Conservation (phyloP, 768 basidiomycete genomes). For the Pleurotus eryngii region DNA sequence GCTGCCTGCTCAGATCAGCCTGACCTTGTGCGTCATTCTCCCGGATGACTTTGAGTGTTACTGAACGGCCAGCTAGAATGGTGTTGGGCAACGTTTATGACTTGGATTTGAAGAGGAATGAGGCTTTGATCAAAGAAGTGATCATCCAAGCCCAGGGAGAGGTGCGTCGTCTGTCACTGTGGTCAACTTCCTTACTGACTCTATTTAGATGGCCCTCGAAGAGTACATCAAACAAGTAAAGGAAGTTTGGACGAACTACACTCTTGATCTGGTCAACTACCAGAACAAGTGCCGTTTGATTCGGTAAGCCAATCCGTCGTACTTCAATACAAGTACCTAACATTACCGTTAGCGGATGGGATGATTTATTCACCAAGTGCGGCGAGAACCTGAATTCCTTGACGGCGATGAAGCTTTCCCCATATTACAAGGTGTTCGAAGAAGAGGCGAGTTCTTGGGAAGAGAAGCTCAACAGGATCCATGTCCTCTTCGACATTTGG, state of each 20-base stretch:
- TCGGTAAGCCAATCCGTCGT: conserved; percentile 39
- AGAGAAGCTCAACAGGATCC: conserved; percentile 93
- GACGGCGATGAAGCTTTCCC: conserved; percentile 95
- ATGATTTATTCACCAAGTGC: conserved; percentile 95
- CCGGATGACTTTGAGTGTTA: neutral
- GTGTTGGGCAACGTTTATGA: conserved; percentile 97
- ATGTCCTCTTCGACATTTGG: conserved; percentile 98
- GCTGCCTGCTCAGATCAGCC: conserved; percentile 69
- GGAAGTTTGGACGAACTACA: conserved; percentile 95
- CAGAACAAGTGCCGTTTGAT: conserved; percentile 98
- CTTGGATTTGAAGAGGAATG: conserved; percentile 92
- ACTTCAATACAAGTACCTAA: neutral
- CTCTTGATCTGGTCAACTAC: conserved; percentile 94
- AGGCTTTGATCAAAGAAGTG: conserved; percentile 86
- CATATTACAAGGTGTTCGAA: conserved; percentile 96
- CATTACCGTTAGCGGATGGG: conserved; percentile 72
- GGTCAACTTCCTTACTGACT: conserved; percentile 19
- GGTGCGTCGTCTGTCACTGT: conserved; percentile 36
- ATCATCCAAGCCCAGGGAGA: conserved; percentile 98
- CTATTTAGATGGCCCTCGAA: conserved; percentile 83
- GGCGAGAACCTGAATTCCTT: conserved; percentile 96
- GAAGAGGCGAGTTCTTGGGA: conserved; percentile 95
- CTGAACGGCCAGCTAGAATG: conserved; percentile 46
- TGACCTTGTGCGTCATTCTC: conserved; percentile 56
- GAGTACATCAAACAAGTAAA: conserved; percentile 96